Evolutionary conservation across 2,329 filamentous ascomycete genomes (phyloP).

Genomic region (Pseudogymnoascus sp.): DNA sequence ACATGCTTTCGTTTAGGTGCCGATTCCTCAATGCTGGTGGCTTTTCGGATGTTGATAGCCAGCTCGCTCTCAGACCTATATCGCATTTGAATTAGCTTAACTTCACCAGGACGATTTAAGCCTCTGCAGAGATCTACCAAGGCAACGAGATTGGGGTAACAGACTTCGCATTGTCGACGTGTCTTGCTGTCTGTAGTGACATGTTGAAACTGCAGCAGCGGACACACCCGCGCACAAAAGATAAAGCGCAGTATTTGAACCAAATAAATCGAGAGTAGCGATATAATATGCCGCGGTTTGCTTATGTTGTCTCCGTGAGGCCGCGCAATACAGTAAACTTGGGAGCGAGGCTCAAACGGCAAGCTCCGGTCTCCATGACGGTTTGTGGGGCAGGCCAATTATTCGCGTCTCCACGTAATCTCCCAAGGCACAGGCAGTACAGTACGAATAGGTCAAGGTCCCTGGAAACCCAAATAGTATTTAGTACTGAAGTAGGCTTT

Average conservation of each 20-base stretch:
- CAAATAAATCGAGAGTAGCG: not conserved
- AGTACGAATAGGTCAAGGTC: not conserved
- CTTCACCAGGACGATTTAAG: not conserved
- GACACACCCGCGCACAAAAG: not conserved
- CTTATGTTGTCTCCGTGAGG: not conserved
- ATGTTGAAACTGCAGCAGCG: conserved; percentile 2
- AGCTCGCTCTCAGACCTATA: conserved; percentile 59
- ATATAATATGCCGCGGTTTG: not conserved
- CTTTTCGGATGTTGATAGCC: conserved; percentile 62
- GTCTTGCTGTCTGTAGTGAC: conserved; percentile 7
- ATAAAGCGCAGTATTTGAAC: not conserved
- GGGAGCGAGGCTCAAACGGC: conserved; percentile 3
- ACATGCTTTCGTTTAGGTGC: conserved; percentile 84
- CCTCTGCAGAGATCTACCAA: not conserved
- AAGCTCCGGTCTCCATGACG: conserved; percentile 2
- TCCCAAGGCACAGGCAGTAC: not conserved
- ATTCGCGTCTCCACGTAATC: conserved; percentile 4
- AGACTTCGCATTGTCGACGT: conserved; percentile 8
- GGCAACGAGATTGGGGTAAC: not conserved
- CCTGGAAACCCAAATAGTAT: not conserved
- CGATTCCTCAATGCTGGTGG: conserved; percentile 59
- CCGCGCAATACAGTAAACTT: conserved; percentile 1
- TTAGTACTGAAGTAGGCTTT: not conserved
- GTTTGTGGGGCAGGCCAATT: not conserved
- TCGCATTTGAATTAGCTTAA: not conserved